Evolutionary conservation across 2,329 filamentous ascomycete species (phyloP), one percentile per base, ranked within the genome.

Genomic region (Pestalotiopsis sp.): DNA sequence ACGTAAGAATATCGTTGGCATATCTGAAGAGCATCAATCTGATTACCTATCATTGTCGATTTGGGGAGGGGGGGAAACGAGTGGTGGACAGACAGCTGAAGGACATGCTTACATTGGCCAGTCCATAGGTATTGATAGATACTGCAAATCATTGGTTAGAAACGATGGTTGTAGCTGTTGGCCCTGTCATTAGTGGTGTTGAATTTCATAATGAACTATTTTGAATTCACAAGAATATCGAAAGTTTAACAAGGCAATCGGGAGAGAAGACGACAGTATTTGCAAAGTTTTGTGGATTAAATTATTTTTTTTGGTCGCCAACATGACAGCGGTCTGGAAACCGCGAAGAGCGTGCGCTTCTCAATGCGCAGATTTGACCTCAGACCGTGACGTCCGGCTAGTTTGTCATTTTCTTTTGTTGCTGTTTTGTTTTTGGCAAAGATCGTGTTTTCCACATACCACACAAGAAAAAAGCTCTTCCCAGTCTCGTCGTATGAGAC

Each of bases 241-340:
- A n/a, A 7, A 1, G n/a, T n/a, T 52, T n/a, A 3, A n/a, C 20
- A 6, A n/a, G 5, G 4, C 7, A n/a, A n/a, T 52, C 7, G 7
- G 1, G 17, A 17, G 5, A 52, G n/a, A 20, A 52, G 45, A 9
- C 7, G 6, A 2, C 41, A 20, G 13, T 9, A n/a, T 25, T 61
- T 36, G 25, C n/a, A 31, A 36, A 36, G 59, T 68, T 66, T 52
- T 66, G 39, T 49, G 27, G 41, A 27, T 66, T 66, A 64, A 66
- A 58, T 41, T 60, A 63, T 45, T 62, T 68, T 68, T 68, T 68
- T 68, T 66, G 27, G 41, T 64, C 62, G 63, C 56, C 67, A 66
- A 49, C 11, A 52, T n/a, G 12, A 36, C 59, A 52, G 59, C 56
- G 38, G 57, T 66, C 58, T 66, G 36, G 59, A 63, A 63, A 63